A percentile compares a stretch with the other conserved stretches of the same genome.
Evolutionary conservation across 345 rosid species (phyloP).

Genomic region (Trapa incisa): DNA sequence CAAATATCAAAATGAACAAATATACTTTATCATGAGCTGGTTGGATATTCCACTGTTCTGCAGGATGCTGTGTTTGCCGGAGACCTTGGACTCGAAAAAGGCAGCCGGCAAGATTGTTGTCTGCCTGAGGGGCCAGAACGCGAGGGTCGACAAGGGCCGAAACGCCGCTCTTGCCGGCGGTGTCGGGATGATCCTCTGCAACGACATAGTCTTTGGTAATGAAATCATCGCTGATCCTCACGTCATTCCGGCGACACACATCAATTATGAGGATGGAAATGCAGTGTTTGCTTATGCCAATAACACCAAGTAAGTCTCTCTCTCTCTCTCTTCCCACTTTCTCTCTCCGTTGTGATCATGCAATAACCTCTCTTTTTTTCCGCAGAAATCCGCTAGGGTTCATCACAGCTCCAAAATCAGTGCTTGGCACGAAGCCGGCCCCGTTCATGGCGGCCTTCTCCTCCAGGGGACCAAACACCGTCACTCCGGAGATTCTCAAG

Average conservation of each 20-base stretch:
- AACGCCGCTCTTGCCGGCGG: slow-evolving; percentile 41
- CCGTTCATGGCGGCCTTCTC: slow-evolving; percentile 64
- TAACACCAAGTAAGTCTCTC: slow-evolving; percentile 9
- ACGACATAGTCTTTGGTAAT: slow-evolving; percentile 31
- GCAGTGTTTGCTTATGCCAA: slow-evolving; percentile 30
- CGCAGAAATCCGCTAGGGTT: slow-evolving; percentile 36
- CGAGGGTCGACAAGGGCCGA: slow-evolving; percentile 39
- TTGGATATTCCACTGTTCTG: not conserved
- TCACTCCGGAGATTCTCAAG: slow-evolving; percentile 57
- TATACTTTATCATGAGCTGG: too few species aligned
- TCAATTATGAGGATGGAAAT: slow-evolving; percentile 38
- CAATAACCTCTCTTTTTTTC: not conserved
- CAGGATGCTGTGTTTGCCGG: slow-evolving; percentile 27
- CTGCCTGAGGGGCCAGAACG: slow-evolving; percentile 40
- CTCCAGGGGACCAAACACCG: slow-evolving; percentile 45
- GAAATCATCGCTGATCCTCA: slow-evolving; percentile 43
- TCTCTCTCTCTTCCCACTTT: not conserved
- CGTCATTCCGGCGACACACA: slow-evolving; percentile 53
- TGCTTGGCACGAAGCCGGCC: slow-evolving; percentile 30
- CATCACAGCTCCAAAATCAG: slow-evolving; percentile 21
- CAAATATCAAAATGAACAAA: too few species aligned
- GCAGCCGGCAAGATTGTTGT: slow-evolving; percentile 43
- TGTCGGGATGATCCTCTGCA: slow-evolving; percentile 64
- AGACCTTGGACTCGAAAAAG: slow-evolving; percentile 34
- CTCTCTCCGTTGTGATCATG: too few species aligned